phyloP scores from a whole-genome alignment of 2,329 filamentous ascomycete species.

The Pestalotiopsis sp. region DNA sequence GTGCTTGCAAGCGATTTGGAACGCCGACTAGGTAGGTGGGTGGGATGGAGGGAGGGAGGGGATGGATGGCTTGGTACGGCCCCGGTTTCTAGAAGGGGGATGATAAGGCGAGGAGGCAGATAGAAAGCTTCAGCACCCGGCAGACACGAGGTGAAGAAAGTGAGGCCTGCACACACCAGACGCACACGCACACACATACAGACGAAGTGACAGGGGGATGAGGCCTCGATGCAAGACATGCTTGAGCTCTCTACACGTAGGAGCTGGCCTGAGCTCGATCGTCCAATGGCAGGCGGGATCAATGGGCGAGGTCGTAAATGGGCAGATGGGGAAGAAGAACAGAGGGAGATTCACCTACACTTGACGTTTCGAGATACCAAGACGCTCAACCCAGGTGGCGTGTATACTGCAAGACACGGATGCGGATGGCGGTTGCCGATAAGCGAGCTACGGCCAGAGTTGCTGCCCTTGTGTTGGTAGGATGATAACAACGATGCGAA shows the following conservation, averaged over 20 bases:
- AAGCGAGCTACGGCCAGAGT: background rate
- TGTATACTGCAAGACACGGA: slow-evolving; percentile 16
- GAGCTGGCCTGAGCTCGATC: background rate
- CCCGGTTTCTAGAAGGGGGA: background rate
- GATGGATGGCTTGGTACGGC: background rate
- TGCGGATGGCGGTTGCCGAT: slow-evolving; percentile 1
- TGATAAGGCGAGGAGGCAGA: background rate
- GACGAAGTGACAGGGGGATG: background rate
- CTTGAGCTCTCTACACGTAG: background rate
- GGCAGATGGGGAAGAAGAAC: slow-evolving; percentile 2
- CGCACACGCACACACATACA: background rate
- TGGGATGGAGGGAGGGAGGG: slow-evolving; percentile 14
- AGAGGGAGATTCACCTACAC: slow-evolving; percentile 41
- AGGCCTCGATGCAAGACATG: background rate
- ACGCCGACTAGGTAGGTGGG: slow-evolving; percentile 21
- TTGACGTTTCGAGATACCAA: slow-evolving; percentile 43
- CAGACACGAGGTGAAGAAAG: background rate
- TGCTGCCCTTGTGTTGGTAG: background rate
- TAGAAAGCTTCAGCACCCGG: background rate
- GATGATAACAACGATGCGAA: background rate
- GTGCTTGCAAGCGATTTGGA: background rate
- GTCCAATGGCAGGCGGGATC: background rate
- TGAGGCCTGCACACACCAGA: background rate
- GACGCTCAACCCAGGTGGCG: slow-evolving; percentile 26
- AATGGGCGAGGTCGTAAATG: background rate